These are phyloP conservation scores for Leccinum subfulvum DNA, from an alignment of 1,284 basidiomycete species.

Conservation along the genomic window DNA sequence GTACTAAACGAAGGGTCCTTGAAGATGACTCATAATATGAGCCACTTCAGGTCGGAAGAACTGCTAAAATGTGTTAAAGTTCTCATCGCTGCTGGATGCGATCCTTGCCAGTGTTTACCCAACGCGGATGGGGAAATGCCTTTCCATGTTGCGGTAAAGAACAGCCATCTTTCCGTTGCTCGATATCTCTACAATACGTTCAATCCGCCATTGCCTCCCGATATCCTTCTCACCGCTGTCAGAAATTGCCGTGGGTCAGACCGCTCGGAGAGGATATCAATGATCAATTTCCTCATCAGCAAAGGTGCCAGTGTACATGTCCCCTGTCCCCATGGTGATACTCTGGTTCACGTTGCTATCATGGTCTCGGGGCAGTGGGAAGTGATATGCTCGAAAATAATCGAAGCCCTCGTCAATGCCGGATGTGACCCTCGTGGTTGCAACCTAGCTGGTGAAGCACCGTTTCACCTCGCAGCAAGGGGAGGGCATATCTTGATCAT, in stretches of 20 bases:
- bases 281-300: not conserved
- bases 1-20: too few relatives aligned
- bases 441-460: not conserved
- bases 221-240: not conserved
- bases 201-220: not conserved
- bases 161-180: not conserved
- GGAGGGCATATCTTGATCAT: not conserved
- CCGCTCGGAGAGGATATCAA: too few relatives aligned
- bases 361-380: not conserved
- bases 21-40: too few relatives aligned
- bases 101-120: not conserved
- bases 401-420: conserved; percentile 1
- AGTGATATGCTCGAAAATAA: not conserved
- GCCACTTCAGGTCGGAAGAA: not conserved
- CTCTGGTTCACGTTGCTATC: not conserved
- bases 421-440: conserved; percentile 1
- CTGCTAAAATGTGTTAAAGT: not conserved
- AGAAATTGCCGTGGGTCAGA: too few relatives aligned
- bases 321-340: not conserved
- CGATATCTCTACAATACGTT: not conserved
- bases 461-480: conserved; percentile 1
- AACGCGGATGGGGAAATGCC: not conserved
- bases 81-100: not conserved
- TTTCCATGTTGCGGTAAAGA: not conserved
- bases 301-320: not conserved